Conservation (phyloP, 495 filamentous ascomycete species). For the Cairneyella variabilis region DNA sequence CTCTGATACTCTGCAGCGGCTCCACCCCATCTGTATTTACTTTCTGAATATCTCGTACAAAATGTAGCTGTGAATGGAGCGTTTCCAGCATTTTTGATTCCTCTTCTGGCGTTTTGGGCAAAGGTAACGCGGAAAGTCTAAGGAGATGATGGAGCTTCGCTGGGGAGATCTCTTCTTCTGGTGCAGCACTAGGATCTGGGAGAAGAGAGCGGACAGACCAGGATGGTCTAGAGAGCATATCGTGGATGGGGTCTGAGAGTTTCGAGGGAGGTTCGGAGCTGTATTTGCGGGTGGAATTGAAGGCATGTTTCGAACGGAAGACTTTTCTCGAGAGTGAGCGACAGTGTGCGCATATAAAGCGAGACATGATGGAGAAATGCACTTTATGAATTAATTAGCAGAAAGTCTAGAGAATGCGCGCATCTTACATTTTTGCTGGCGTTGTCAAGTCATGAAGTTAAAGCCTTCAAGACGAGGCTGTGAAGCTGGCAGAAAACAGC, state of each 20-base stretch:
- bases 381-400: no score
- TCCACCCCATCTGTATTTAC: conserved; percentile 69
- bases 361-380: background rate
- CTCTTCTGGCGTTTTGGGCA: conserved; percentile 54
- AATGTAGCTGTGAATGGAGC: conserved; percentile 80
- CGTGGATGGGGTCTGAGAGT: conserved; percentile 37
- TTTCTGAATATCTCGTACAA: conserved; percentile 78
- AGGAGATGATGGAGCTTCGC: conserved; percentile 73
- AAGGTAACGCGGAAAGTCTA: conserved; percentile 82
- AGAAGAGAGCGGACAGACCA: conserved; percentile 87
- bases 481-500: background rate
- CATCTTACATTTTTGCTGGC: no score
- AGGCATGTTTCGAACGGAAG: no score
- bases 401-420: no score
- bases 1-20: conserved; percentile 73
- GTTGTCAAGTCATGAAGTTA: background rate
- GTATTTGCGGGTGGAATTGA: no score
- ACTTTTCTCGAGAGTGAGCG: conserved; percentile 7
- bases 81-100: conserved; percentile 64
- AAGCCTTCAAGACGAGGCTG: background rate
- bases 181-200: conserved; percentile 32
- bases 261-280: conserved; percentile 1
- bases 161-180: conserved; percentile 37
- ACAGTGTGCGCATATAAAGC: conserved; percentile 12
- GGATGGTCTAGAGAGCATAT: conserved; percentile 64